phyloP scores from a whole-genome alignment of 78 protist genomes.

The Dictyostelium intermedium region DNA sequence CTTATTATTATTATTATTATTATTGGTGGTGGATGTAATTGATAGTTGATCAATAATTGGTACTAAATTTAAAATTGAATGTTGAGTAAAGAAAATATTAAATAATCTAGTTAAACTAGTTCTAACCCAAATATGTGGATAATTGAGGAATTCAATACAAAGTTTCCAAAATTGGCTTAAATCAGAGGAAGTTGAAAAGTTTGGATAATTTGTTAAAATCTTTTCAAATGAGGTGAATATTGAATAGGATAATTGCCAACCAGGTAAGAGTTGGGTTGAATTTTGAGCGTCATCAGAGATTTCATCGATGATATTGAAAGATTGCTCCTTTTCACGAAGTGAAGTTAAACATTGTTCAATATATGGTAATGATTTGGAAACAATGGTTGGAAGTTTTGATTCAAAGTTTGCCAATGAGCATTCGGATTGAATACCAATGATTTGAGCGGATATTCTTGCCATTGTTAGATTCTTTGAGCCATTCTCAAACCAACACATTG shows the following conservation, averaged over 20 bases:
- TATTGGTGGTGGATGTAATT: background rate
- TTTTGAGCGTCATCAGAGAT: slow-evolving; percentile 28
- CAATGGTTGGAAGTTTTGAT: background rate
- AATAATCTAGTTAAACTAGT: slow-evolving; percentile 24
- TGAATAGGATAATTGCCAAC: slow-evolving; percentile 54
- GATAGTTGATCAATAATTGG: background rate
- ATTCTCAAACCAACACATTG: slow-evolving; percentile 40
- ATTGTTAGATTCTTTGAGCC: slow-evolving; percentile 1
- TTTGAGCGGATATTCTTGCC: slow-evolving; percentile 35
- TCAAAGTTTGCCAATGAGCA: background rate
- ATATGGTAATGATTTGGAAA: background rate
- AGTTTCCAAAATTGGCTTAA: background rate
- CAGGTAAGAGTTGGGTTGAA: background rate
- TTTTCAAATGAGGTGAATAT: slow-evolving; percentile 23
- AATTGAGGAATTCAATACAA: slow-evolving; percentile 30
- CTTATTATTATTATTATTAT: background rate
- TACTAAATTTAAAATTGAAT: background rate
- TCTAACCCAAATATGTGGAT: slow-evolving; percentile 81
- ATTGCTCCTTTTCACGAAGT: background rate
- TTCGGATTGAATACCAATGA: slow-evolving; percentile 23
- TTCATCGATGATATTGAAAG: slow-evolving; percentile 7
- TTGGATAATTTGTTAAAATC: background rate
- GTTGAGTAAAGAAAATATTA: slow-evolving; percentile 31
- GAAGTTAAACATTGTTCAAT: background rate
- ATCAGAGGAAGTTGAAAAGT: background rate